phyloP scores from a whole-genome alignment of 352 stramenopile species.

The Phytophthora sp. region DNA sequence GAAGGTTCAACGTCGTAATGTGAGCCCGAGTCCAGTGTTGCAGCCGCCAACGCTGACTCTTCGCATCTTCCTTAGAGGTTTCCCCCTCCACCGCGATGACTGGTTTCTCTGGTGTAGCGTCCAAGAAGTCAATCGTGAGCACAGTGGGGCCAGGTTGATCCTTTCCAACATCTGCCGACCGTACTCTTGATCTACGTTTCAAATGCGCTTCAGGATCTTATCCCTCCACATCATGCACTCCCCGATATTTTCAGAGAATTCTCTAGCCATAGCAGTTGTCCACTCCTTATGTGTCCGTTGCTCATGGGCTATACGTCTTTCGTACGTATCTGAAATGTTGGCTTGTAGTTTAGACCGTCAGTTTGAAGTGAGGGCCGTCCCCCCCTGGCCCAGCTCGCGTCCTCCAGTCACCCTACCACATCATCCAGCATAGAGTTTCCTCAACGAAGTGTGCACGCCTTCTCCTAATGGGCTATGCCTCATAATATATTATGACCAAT shows the following conservation, averaged over 20 bases:
- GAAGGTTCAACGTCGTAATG: not conserved
- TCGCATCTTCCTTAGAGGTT: conserved; percentile 1
- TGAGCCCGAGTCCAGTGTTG: conserved; percentile 13
- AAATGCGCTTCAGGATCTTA: conserved; percentile 18
- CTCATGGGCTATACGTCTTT: not conserved
- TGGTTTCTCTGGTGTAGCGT: conserved; percentile 2
- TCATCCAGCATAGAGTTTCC: too few relatives aligned
- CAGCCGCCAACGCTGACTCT: not conserved
- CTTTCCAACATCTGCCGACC: conserved; percentile 17
- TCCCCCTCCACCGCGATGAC: not conserved
- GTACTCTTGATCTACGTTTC: conserved; percentile 17
- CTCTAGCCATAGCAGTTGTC: conserved; percentile 2
- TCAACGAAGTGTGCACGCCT: too few relatives aligned
- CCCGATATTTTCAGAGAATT: not conserved
- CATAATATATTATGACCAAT: too few relatives aligned
- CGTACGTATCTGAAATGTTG: not conserved
- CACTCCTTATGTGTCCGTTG: conserved; percentile 5
- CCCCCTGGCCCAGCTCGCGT: too few relatives aligned
- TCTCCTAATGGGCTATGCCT: too few relatives aligned
- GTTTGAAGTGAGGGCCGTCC: too few relatives aligned
- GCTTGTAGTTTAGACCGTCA: not conserved
- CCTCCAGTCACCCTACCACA: too few relatives aligned
- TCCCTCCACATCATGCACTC: conserved; percentile 27
- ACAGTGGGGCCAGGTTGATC: conserved; percentile 10
- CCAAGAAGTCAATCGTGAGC: conserved; percentile 20